These are phyloP conservation scores for Acorus gramineus DNA, from an alignment of 106 monocot genomes.

Conservation along the genomic window DNA sequence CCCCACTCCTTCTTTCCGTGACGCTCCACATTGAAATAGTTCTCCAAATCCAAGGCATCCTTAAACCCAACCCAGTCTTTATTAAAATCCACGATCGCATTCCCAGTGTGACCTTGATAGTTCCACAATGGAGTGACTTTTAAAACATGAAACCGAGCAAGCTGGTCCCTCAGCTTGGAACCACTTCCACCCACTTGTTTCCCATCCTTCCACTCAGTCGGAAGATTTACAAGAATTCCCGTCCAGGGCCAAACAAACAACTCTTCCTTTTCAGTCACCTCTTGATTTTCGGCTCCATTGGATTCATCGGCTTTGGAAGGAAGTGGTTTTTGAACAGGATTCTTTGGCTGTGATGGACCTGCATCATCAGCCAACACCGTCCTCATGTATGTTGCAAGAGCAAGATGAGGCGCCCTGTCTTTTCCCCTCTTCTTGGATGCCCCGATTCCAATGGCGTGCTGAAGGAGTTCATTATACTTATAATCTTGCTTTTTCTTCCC, in stretches of 20 bases:
- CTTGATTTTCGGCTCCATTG: no score
- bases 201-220: slow-evolving; percentile 32
- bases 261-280: slow-evolving; percentile 13
- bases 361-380: slow-evolving; percentile 18
- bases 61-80: slow-evolving; percentile 73
- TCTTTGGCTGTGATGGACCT: slow-evolving; percentile 6
- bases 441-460: slow-evolving; percentile 57
- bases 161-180: slow-evolving; percentile 27
- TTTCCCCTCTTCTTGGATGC: slow-evolving; percentile 45
- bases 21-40: slow-evolving; percentile 37
- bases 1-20: slow-evolving; percentile 54
- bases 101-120: slow-evolving; percentile 26
- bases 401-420: slow-evolving; percentile 49
- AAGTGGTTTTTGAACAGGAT: slow-evolving; percentile 4
- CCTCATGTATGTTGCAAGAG: slow-evolving; percentile 38
- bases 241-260: slow-evolving; percentile 77
- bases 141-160: slow-evolving; percentile 54
- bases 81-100: slow-evolving; percentile 52
- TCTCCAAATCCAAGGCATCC: slow-evolving; percentile 78
- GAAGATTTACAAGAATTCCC: slow-evolving; percentile 60
- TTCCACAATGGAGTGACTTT: slow-evolving; percentile 44
- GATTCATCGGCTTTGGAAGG: background rate
- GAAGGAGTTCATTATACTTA: slow-evolving; percentile 48
- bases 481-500: slow-evolving; percentile 65
- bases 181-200: slow-evolving; percentile 34